A percentile compares a stretch with the other conserved stretches of the same genome.
These are phyloP conservation scores for Erodium texanum DNA, from an alignment of 441 rosid genomes.

Conservation along the genomic window DNA sequence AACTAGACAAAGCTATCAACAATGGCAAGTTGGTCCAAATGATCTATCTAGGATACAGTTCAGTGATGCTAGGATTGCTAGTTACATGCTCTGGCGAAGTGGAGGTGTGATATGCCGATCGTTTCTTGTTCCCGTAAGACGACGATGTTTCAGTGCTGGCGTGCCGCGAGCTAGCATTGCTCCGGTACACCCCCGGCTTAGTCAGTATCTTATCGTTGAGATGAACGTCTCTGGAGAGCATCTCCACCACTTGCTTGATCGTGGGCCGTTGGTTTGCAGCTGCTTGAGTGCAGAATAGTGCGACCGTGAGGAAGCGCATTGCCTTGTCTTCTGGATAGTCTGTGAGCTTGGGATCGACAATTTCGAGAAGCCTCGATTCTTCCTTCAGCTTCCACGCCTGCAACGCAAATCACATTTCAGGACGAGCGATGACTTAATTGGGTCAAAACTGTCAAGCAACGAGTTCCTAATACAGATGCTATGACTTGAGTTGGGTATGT, in stretches of 20 bases:
- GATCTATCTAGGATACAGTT: background rate
- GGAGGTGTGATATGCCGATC: background rate
- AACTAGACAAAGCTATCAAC: background rate
- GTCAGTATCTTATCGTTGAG: conserved; percentile 60
- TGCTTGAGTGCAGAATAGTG: conserved; percentile 83
- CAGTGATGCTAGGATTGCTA: background rate
- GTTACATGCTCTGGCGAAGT: background rate
- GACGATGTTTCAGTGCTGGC: background rate
- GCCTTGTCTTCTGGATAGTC: conserved; percentile 58
- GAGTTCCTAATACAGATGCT: too few relatives aligned
- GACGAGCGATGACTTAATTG: too few relatives aligned
- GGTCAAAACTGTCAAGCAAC: too few relatives aligned
- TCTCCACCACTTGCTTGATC: conserved; percentile 79
- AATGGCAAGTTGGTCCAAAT: background rate
- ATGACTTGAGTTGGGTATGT: too few relatives aligned
- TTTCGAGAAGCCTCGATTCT: conserved; percentile 55
- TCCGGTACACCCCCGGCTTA: conserved; percentile 53
- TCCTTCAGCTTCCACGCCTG: conserved; percentile 84
- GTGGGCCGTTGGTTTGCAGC: conserved; percentile 56
- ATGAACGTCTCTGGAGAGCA: conserved; percentile 63
- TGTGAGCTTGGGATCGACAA: conserved; percentile 58
- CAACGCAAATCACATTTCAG: conserved; percentile 18
- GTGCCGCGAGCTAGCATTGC: conserved; percentile 6
- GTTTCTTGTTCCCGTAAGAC: too few relatives aligned
- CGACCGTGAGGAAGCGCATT: conserved; percentile 56